Conservation (phyloP, 371 early-diverging fungal species). For the Rhizopus delemar region DNA sequence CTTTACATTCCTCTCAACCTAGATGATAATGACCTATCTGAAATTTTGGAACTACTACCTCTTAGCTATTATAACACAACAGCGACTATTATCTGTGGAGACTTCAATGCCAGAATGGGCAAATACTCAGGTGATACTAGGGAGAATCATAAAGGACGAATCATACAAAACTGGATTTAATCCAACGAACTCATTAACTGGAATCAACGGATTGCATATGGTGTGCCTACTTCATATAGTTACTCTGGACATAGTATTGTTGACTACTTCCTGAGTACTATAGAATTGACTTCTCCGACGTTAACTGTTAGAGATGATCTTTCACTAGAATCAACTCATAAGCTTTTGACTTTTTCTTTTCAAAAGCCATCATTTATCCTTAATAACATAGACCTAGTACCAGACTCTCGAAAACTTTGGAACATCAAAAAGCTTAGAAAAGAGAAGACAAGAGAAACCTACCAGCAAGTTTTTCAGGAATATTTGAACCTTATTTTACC, state of each 20-base stretch:
- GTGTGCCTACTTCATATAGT: not conserved
- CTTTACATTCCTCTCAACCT: conserved; percentile 7
- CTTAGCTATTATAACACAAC: not conserved
- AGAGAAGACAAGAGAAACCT: too few relatives aligned
- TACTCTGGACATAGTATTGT: not conserved
- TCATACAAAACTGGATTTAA: too few relatives aligned
- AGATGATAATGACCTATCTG: not conserved
- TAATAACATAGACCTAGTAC: too few relatives aligned
- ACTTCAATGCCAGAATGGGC: conserved; percentile 22
- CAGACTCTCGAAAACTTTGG: not conserved
- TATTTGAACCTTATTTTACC: too few relatives aligned
- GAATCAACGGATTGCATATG: too few relatives aligned
- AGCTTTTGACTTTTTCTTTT: conserved; percentile 1
- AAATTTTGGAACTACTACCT: conserved; percentile 6
- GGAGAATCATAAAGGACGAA: not conserved
- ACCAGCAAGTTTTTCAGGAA: too few relatives aligned
- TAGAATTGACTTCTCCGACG: not conserved
- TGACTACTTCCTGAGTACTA: conserved; percentile 8
- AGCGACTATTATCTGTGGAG: conserved; percentile 25
- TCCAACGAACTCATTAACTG: too few relatives aligned
- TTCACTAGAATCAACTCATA: conserved; percentile 6
- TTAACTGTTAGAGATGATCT: conserved; percentile 3
- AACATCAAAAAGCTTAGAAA: not conserved
- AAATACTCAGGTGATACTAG: conserved; percentile 5
- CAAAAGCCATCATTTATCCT: not conserved